These are phyloP conservation scores for Thoreauomyces humboldtii DNA, from an alignment of 192 early-diverging fungal species.

Conservation along the genomic window DNA sequence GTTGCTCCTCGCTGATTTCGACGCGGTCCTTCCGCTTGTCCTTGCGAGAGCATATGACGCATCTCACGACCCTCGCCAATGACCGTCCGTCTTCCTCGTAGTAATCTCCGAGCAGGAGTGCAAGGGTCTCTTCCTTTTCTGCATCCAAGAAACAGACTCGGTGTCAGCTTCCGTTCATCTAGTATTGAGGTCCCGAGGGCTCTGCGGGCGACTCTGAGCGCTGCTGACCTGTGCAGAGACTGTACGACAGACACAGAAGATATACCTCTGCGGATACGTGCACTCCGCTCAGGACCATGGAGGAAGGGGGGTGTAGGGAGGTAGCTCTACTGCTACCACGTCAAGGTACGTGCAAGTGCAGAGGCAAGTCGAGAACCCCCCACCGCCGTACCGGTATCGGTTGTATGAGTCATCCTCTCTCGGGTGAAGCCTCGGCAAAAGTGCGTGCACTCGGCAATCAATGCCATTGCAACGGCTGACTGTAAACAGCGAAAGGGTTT, in stretches of 20 bases:
- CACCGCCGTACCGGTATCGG: no score
- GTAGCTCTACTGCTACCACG: neutral
- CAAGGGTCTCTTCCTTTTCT: conserved; percentile 45
- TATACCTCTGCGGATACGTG: conserved; percentile 18
- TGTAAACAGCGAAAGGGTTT: no score
- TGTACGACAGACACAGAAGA: conserved; percentile 16
- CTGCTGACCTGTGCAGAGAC: conserved; percentile 23
- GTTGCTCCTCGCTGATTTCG: conserved; percentile 40
- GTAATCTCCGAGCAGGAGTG: conserved; percentile 33
- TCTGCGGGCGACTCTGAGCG: neutral
- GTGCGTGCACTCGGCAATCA: no score
- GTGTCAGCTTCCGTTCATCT: neutral
- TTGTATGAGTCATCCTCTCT: no score
- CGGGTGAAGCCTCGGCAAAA: no score
- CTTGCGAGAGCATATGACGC: conserved; percentile 40
- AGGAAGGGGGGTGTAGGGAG: neutral
- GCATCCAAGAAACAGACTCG: neutral
- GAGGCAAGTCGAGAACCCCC: no score
- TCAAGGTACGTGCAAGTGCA: no score
- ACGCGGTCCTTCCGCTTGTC: conserved; percentile 51
- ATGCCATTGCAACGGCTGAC: no score
- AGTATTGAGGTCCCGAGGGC: neutral
- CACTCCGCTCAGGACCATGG: conserved; percentile 19
- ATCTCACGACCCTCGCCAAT: conserved; percentile 24
- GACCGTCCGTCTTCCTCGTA: conserved; percentile 5